Percentiles rank a stretch among this genome's conserved stretches.
These are phyloP conservation scores for Cutaneotrichosporon cutaneum DNA, from an alignment of 1,284 basidiomycete genomes.

Conservation along the genomic window DNA sequence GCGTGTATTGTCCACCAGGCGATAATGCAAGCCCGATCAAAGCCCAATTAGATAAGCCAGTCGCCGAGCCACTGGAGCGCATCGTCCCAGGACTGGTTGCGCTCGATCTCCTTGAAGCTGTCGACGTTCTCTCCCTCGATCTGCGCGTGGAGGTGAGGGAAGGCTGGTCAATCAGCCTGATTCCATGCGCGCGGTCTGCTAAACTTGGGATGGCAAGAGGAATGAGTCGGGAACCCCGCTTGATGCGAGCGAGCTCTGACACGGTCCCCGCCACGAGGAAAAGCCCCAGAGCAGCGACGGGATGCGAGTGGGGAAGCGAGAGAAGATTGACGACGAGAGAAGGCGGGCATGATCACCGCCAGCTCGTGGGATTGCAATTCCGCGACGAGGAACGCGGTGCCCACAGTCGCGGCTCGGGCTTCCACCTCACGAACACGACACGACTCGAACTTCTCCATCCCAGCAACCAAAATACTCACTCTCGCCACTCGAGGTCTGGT, in stretches of 20 bases:
- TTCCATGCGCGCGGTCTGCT: not conserved
- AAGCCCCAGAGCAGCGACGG: too few species aligned
- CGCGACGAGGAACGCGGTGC: too few species aligned
- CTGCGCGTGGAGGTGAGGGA: slow-evolving; percentile 56
- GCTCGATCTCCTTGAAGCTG: slow-evolving; percentile 50
- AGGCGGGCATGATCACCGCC: too few species aligned
- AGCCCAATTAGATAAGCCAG: slow-evolving; percentile 16
- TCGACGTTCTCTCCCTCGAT: slow-evolving; percentile 57
- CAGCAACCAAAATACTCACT: slow-evolving; percentile 28
- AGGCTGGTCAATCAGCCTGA: slow-evolving; percentile 14
- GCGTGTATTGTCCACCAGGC: not conserved
- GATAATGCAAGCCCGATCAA: not conserved
- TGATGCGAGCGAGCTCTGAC: not conserved
- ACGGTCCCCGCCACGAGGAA: too few species aligned
- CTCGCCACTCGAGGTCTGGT: slow-evolving; percentile 32
- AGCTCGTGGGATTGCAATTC: too few species aligned
- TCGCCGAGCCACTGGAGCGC: slow-evolving; percentile 32
- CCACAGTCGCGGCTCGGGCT: too few species aligned
- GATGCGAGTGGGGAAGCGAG: not conserved
- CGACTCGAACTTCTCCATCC: not conserved
- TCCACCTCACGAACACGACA: not conserved
- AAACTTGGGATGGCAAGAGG: not conserved
- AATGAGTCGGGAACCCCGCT: not conserved
- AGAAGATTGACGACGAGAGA: not conserved
- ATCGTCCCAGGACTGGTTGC: slow-evolving; percentile 48